A percentile compares a stretch with the other conserved stretches of the same genome.
Evolutionary conservation across 345 rosid species (phyloP).

Genomic region (Gossypium raimondii): DNA sequence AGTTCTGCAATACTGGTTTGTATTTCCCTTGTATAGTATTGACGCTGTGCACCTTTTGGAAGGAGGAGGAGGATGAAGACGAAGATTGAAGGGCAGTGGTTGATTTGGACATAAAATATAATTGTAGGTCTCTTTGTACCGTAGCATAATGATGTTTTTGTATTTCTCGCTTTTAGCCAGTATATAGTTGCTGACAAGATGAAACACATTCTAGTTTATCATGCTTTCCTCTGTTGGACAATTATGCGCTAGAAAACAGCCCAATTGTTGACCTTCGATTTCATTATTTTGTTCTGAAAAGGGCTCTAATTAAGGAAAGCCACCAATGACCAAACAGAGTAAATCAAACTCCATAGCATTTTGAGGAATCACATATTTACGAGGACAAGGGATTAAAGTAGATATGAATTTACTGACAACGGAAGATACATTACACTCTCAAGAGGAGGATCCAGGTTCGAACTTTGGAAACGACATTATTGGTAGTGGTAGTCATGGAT

Average conservation of each 20-base stretch:
- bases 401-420: too few relatives aligned
- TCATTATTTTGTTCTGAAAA: too few relatives aligned
- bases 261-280: background rate
- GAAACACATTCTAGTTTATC: background rate
- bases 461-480: accelerated
- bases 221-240: background rate
- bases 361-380: too few relatives aligned
- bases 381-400: too few relatives aligned
- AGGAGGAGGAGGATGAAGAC: conserved; percentile 20
- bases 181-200: background rate
- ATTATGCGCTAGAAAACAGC: background rate
- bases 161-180: background rate
- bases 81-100: conserved; percentile 24
- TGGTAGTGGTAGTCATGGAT: too few relatives aligned
- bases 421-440: too few relatives aligned
- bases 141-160: background rate
- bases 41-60: conserved; percentile 12
- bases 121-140: background rate
- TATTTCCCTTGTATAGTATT: background rate
- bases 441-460: too few relatives aligned
- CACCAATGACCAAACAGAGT: background rate
- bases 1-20: background rate
- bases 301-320: conserved; percentile 6
- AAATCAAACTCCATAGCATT: background rate
- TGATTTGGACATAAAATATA: conserved; percentile 11